Conservation (phyloP, 2,329 filamentous ascomycete species). For the Claviceps humidiphila region DNA sequence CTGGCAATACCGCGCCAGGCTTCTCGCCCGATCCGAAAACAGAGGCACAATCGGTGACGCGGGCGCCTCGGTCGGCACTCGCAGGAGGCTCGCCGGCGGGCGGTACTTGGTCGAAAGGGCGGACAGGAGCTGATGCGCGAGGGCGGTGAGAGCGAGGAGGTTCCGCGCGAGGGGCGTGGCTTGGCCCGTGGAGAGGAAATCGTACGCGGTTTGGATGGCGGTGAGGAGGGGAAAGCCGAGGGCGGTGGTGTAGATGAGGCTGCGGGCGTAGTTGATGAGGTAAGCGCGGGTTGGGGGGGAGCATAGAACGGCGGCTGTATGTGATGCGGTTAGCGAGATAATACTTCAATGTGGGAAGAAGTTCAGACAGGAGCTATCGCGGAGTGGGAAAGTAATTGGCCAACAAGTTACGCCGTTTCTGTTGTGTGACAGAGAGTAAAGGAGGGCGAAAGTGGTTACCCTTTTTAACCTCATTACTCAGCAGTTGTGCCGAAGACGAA, state of each 20-base stretch:
- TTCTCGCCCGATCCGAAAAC: constrained; percentile 42
- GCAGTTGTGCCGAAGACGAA: no score
- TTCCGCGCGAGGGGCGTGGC: constrained; percentile 25
- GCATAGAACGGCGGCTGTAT: constrained; percentile 43
- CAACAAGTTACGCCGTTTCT: no score
- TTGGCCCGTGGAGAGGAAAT: constrained; percentile 36
- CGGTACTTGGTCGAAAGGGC: constrained; percentile 16
- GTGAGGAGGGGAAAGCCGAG: constrained; percentile 48
- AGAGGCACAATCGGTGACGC: constrained; percentile 53
- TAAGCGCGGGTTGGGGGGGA: constrained; percentile 46
- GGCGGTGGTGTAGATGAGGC: constrained; percentile 61
- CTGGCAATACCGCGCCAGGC: constrained; percentile 48
- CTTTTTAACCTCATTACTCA: no score
- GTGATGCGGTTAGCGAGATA: background rate
- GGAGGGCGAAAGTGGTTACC: no score
- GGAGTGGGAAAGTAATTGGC: no score
- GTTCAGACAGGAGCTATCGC: no score
- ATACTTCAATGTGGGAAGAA: no score
- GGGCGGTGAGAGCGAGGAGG: constrained; percentile 18
- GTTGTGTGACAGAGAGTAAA: no score
- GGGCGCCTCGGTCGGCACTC: constrained; percentile 22
- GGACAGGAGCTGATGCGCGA: constrained; percentile 33
- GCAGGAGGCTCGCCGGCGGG: constrained; percentile 17
- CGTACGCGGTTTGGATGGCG: constrained; percentile 43
- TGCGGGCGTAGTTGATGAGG: constrained; percentile 64